These are phyloP conservation scores for Pythium biforme DNA, from an alignment of 352 stramenopile genomes.

Conservation along the genomic window DNA sequence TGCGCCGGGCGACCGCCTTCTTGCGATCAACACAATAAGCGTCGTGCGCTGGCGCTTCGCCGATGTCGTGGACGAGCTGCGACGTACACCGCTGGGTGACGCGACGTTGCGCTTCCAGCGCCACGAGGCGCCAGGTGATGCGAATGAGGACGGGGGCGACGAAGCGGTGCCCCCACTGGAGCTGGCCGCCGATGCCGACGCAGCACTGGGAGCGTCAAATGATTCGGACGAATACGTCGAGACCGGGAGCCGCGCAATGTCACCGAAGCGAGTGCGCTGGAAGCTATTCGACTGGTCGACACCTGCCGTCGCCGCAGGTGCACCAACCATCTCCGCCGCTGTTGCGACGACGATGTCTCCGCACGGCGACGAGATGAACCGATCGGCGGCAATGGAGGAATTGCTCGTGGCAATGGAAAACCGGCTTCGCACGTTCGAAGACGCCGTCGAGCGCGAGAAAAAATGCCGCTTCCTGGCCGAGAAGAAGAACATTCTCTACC, in stretches of 20 bases:
- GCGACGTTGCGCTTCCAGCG: constrained; percentile 50
- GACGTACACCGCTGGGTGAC: constrained; percentile 35
- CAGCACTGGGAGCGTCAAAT: no score
- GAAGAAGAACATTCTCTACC: constrained; percentile 75
- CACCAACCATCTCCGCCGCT: not conserved
- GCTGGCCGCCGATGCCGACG: not conserved
- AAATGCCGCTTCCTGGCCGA: constrained; percentile 74
- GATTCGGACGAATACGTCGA: no score
- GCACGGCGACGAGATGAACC: constrained; percentile 18
- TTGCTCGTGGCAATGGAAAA: constrained; percentile 34
- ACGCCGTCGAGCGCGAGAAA: constrained; percentile 51
- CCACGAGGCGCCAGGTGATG: not conserved
- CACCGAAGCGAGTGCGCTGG: constrained; percentile 18
- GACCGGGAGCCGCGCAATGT: no score
- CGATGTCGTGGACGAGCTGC: constrained; percentile 63
- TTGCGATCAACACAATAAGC: constrained; percentile 42
- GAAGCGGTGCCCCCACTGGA: not conserved
- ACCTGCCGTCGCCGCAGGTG: not conserved
- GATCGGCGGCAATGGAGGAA: constrained; percentile 15
- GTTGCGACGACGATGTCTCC: not conserved
- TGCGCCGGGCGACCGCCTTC: constrained; percentile 43
- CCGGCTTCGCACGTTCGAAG: constrained; percentile 34
- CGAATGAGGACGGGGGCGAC: not conserved
- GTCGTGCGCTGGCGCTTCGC: constrained; percentile 38
- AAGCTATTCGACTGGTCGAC: constrained; percentile 25